Base-by-base conservation (phyloP, 306 rosid species). In the Lagenaria siceraria region DNA sequence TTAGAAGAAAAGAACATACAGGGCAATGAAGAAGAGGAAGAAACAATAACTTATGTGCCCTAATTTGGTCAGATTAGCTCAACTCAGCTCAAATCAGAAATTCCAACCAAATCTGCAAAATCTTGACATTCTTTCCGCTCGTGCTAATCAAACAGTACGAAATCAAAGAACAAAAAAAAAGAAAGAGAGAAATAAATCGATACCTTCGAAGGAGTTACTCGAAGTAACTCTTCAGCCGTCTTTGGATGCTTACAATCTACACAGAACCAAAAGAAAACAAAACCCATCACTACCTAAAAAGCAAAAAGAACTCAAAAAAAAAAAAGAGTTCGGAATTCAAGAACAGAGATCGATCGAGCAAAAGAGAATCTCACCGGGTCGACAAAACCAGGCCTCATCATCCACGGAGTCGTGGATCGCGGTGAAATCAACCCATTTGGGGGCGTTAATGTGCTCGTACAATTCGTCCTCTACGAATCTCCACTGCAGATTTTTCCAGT, bases 231-330 rank as follows among this genome's bases (percentile, higher is more conserved):
- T 46, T 90, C 89, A 12, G 89, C 93, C 7, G 90, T 88, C 85
- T 85, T 95, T 6, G 99, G 97, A 77, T 96, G 99, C 69, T 88
- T 96, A 77, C 99, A 96, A 70, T 87, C 99, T 96, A 82, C 40
- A 84, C 74, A 52, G 82, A 63, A 0, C 13, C 77, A 69, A 80
- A 68, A 59, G 62, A 51, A 76, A 43, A 7, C 33, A 29, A 55
- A 35, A 87, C 40, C 29, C 10, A 27, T 71, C 6, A 48, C 35
- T 22, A 9, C 33, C 24, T 60, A 9, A 52, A 54, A 65, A 31
- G 8, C 19, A 42, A 2, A n/a, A 77, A 27, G 22, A 83, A 22
- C 15, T 4, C 10, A 5, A 2, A 48, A 59, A 5, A 2, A 48
- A 59, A 58, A 80, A 79, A 79, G 62, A 70, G 36, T 62, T 24